Conservation (phyloP, 2,329 filamentous ascomycete genomes). For the Exophiala spinifera region DNA sequence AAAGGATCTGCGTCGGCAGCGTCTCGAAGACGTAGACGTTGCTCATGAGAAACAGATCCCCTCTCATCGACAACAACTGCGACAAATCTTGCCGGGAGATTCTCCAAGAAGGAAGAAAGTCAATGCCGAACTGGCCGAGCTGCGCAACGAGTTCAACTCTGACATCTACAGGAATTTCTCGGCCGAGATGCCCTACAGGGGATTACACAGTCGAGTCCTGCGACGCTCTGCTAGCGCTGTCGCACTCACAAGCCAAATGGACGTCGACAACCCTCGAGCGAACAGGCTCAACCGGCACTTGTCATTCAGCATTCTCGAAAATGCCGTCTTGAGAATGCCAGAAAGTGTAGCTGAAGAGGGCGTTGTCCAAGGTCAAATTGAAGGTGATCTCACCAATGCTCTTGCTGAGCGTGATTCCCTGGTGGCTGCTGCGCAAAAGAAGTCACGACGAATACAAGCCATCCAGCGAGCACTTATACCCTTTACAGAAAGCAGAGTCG, state of each 20-base stretch:
- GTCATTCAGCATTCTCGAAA: constrained; percentile 49
- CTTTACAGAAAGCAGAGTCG: constrained; percentile 44
- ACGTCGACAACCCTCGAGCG: constrained; percentile 16
- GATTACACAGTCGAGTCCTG: constrained; percentile 20
- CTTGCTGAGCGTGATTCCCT: constrained; percentile 34
- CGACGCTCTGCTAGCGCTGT: constrained; percentile 26
- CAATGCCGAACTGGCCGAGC: constrained; percentile 19
- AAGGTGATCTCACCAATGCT: constrained; percentile 23
- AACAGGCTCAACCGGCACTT: constrained; percentile 38
- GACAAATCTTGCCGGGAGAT: constrained; percentile 18
- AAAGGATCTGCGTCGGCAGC: neutral
- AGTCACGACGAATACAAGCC: constrained; percentile 37
- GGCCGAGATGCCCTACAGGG: constrained; percentile 20
- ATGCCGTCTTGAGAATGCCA: constrained; percentile 39
- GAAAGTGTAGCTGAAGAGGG: constrained; percentile 24
- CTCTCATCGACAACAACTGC: constrained; percentile 23
- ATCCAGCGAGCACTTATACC: constrained; percentile 39
- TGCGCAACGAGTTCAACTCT: constrained; percentile 24
- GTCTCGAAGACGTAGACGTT: constrained; percentile 4
- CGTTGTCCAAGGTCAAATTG: constrained; percentile 15
- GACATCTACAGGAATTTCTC: constrained; percentile 26
- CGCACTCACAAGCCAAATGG: constrained; percentile 9
- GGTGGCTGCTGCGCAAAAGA: constrained; percentile 40
- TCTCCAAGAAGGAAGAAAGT: constrained; percentile 25
- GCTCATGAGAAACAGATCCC: constrained; percentile 14